Percentiles rank a stretch among this genome's conserved stretches.
phyloP scores from a whole-genome alignment of 2,329 filamentous ascomycete species.

The Colletotrichum horii region DNA sequence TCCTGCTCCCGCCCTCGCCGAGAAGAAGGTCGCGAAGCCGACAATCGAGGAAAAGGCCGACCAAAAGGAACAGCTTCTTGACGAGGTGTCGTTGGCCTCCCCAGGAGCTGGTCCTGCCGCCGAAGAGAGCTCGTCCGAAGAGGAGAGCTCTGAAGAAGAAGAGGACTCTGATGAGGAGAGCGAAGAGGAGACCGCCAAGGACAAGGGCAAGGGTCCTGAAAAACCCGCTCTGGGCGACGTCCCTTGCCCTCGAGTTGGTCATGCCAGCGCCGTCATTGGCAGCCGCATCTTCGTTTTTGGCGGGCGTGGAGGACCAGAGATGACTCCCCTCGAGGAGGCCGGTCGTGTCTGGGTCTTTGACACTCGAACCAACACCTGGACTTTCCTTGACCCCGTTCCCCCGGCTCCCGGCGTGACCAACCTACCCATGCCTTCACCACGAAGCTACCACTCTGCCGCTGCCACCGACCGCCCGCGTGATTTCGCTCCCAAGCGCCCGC shows the following conservation, averaged over 20 bases:
- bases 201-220: constrained; percentile 34
- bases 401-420: constrained; percentile 45
- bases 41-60: constrained; percentile 23
- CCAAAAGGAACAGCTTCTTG: constrained; percentile 39
- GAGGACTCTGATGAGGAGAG: not conserved
- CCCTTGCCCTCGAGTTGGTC: constrained; percentile 73
- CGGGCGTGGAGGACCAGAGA: constrained; percentile 72
- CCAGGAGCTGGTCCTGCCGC: constrained; percentile 28
- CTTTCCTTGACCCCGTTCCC: constrained; percentile 62
- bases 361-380: constrained; percentile 68
- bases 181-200: constrained; percentile 36
- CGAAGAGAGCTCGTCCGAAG: constrained; percentile 18
- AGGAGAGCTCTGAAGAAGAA: not conserved
- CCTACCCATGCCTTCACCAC: constrained; percentile 59
- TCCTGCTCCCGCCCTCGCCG: constrained; percentile 10
- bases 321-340: constrained; percentile 74
- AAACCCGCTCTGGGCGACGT: constrained; percentile 44
- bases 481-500: constrained; percentile 40
- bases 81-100: constrained; percentile 46
- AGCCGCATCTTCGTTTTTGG: constrained; percentile 81
- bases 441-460: constrained; percentile 73
- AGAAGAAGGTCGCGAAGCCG: constrained; percentile 18
- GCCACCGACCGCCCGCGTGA: constrained; percentile 62
- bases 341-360: constrained; percentile 81
- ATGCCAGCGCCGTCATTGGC: constrained; percentile 72